These are phyloP conservation scores for Orbilia ellipsospora DNA, from an alignment of 2,329 filamentous ascomycete species.

Conservation along the genomic window DNA sequence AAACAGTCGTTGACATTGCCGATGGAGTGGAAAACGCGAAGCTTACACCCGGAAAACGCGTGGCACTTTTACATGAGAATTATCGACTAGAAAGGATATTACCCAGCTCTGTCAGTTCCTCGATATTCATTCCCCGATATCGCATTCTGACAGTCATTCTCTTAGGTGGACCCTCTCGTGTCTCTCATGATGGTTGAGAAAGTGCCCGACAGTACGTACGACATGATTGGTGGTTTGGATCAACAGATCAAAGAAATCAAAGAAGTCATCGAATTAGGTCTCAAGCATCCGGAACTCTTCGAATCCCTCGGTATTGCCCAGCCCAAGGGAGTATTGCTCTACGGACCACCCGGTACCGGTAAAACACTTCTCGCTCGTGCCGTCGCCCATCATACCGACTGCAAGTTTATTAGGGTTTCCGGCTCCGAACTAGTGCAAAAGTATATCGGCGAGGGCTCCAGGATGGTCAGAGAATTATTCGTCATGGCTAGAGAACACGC, in stretches of 20 bases:
- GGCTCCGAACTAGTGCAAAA: constrained; percentile 98
- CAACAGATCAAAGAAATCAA: constrained; percentile 99
- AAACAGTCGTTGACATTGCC: constrained; percentile 88
- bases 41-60: constrained; percentile 96
- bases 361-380: constrained; percentile 96
- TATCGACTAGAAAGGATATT: constrained; percentile 99
- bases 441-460: constrained; percentile 97
- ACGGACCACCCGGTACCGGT: constrained; percentile 94
- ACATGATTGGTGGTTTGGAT: constrained; percentile 99
- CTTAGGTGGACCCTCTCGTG: constrained; percentile 83
- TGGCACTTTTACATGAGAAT: constrained; percentile 93
- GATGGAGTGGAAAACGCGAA: constrained; percentile 95
- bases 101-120: constrained; percentile 77
- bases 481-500: constrained; percentile 99
- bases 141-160: not conserved
- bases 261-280: constrained; percentile 97
- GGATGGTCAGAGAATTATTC: constrained; percentile 99
- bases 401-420: constrained; percentile 97
- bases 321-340: constrained; percentile 95
- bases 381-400: constrained; percentile 97
- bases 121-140: not conserved
- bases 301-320: constrained; percentile 99
- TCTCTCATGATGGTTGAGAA: constrained; percentile 99
- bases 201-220: constrained; percentile 98
- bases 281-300: constrained; percentile 98